Percentiles rank a stretch among this genome's conserved stretches.
Evolutionary conservation across 495 filamentous ascomycete genomes (phyloP).

Genomic region (Neurospora pannonica): DNA sequence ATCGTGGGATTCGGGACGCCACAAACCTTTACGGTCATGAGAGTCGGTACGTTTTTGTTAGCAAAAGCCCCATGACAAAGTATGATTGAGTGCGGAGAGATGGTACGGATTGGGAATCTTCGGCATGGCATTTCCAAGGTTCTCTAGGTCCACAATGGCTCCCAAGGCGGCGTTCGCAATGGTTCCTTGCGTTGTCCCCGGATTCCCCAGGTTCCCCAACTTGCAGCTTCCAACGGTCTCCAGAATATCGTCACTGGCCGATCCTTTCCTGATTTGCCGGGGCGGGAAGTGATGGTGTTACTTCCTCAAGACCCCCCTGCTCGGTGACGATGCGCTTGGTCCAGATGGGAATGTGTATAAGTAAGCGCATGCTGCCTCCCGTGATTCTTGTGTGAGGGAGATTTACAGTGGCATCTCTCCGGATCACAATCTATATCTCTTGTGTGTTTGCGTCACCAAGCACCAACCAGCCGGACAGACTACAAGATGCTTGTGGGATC

Average conservation of each 20-base stretch:
- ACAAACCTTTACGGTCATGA: not conserved
- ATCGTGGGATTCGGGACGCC: not conserved
- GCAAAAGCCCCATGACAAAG: not conserved
- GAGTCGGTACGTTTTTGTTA: not conserved
- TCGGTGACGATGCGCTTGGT: not conserved
- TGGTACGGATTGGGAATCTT: not conserved
- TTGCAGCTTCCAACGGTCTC: not conserved
- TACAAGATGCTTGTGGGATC: conserved; percentile 8
- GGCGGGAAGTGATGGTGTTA: not conserved
- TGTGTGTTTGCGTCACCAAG: not conserved
- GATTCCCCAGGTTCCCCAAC: not conserved
- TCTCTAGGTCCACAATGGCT: not conserved
- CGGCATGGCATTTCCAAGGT: not conserved
- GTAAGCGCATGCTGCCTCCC: not conserved
- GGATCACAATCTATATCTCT: not conserved
- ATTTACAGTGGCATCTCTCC: not conserved
- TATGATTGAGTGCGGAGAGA: not conserved
- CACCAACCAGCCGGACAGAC: not conserved
- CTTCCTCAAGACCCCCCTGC: not conserved
- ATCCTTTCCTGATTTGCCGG: not conserved
- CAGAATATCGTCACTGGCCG: not conserved
- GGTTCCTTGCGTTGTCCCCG: not conserved
- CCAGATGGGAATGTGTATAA: not conserved
- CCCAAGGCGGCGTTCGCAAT: not conserved
- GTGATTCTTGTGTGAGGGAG: not conserved